Conservation (phyloP, 176 grass and related monocot genomes). For the Rhynchospora breviuscula region DNA sequence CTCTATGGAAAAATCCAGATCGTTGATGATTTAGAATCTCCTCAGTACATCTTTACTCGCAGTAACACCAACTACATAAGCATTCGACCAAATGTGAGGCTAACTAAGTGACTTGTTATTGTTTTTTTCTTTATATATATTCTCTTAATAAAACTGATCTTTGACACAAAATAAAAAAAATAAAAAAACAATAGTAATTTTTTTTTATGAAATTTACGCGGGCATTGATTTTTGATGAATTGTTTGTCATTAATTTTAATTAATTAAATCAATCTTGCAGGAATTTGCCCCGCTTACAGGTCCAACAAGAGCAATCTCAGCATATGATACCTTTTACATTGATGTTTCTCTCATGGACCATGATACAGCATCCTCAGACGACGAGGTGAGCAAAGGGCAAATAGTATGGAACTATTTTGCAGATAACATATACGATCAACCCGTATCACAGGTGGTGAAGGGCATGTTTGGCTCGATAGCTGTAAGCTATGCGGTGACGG, state of each 20-base stretch:
- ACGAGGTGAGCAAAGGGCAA: conserved; percentile 23
- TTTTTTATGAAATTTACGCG: neutral
- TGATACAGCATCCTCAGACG: conserved; percentile 17
- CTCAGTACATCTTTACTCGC: conserved; percentile 11
- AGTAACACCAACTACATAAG: neutral
- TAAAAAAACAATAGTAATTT: neutral
- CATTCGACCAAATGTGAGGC: conserved; percentile 6
- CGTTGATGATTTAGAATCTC: neutral
- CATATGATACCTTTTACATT: conserved; percentile 22
- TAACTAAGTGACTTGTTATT: neutral
- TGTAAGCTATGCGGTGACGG: conserved; percentile 17
- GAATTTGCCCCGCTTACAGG: conserved; percentile 14
- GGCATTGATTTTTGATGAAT: neutral
- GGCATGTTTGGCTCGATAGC: conserved; percentile 15
- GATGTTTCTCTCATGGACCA: conserved; percentile 24
- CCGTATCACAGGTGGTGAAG: conserved; percentile 4
- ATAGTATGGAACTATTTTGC: conserved; percentile 22
- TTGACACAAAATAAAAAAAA: neutral
- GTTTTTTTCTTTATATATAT: neutral
- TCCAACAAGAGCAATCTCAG: conserved; percentile 30
- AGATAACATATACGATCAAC: conserved; percentile 17
- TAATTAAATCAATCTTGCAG: neutral
- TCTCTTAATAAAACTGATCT: neutral
- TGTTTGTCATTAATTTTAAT: neutral
- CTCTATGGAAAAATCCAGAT: conserved; percentile 19